These are phyloP conservation scores for Inga laurina DNA, from an alignment of 306 rosid species.

Conservation along the genomic window DNA sequence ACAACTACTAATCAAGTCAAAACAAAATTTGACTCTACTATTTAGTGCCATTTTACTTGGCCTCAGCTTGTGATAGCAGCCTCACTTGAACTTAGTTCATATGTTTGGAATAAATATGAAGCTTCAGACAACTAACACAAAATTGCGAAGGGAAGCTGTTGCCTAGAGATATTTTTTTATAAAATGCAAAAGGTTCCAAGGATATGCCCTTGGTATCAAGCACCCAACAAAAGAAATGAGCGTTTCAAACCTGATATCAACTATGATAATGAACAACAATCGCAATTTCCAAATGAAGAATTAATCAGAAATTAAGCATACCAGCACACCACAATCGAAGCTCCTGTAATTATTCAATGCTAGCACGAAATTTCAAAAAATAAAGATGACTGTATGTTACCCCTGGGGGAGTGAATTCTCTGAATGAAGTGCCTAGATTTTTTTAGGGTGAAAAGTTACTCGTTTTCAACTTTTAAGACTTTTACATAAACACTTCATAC, in stretches of 20 bases:
- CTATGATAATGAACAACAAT: conserved; percentile 18
- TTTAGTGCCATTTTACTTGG: neutral
- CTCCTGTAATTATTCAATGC: conserved; percentile 5
- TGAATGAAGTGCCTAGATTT: neutral
- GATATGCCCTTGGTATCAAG: conserved; percentile 23
- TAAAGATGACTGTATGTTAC: neutral
- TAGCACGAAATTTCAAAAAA: neutral
- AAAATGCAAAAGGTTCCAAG: conserved; percentile 1
- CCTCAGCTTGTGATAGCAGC: conserved; percentile 1
- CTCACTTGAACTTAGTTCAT: conserved; percentile 11
- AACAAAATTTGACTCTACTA: neutral
- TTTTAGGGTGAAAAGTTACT: neutral
- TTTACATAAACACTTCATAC: neutral
- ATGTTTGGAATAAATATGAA: conserved; percentile 8
- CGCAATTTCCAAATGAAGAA: conserved; percentile 19
- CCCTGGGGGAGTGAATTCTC: neutral
- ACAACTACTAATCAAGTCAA: neutral
- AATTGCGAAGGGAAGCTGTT: conserved; percentile 3
- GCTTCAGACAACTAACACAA: neutral
- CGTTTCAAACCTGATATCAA: conserved; percentile 25
- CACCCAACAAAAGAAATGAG: conserved; percentile 30
- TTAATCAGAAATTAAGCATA: conserved; percentile 18
- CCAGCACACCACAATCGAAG: conserved; percentile 11
- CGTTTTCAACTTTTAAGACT: neutral
- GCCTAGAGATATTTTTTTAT: neutral